A percentile compares a stretch with the other conserved stretches of the same genome.
Evolutionary conservation across 805 yeast species (phyloP).

Genomic region (Spathaspora sp.): DNA sequence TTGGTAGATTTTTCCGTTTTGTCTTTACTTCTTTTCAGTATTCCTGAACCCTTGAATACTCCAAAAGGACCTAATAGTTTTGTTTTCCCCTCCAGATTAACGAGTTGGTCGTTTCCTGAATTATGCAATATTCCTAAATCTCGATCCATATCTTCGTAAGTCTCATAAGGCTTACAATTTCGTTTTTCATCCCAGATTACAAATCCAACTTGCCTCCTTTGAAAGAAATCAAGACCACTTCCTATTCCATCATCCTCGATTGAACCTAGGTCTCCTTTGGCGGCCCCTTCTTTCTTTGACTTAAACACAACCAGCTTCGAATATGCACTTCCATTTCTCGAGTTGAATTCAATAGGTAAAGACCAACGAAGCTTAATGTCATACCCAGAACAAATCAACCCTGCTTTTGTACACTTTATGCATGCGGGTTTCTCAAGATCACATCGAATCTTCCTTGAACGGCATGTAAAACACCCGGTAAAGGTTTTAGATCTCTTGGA

Average conservation of each 20-base stretch:
- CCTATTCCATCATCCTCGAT: constrained; percentile 2
- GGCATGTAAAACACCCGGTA: constrained; percentile 86
- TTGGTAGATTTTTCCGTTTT: not conserved
- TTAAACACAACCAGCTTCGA: constrained; percentile 27
- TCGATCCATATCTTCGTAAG: constrained; percentile 81
- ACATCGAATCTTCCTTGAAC: constrained; percentile 77
- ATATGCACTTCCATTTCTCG: constrained; percentile 22
- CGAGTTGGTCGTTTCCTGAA: constrained; percentile 25
- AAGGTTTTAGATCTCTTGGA: constrained; percentile 55
- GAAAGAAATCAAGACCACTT: constrained; percentile 46
- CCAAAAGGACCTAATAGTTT: constrained; percentile 77
- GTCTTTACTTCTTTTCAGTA: constrained; percentile 1
- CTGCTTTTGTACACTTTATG: constrained; percentile 63
- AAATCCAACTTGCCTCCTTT: constrained; percentile 68
- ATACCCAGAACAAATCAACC: constrained; percentile 76
- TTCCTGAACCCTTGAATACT: constrained; percentile 46
- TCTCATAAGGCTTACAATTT: constrained; percentile 46
- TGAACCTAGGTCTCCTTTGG: not conserved
- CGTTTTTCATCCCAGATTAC: constrained; percentile 63
- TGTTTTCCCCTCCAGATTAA: constrained; percentile 42
- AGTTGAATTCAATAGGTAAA: constrained; percentile 39
- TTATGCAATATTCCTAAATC: constrained; percentile 58
- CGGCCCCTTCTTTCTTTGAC: constrained; percentile 11
- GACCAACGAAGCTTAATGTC: constrained; percentile 79
- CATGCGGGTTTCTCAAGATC: constrained; percentile 72